Percentiles rank a stretch among this genome's conserved stretches.
These are phyloP conservation scores for Fibroporia radiculosa DNA, from an alignment of 768 basidiomycete species.

Conservation along the genomic window DNA sequence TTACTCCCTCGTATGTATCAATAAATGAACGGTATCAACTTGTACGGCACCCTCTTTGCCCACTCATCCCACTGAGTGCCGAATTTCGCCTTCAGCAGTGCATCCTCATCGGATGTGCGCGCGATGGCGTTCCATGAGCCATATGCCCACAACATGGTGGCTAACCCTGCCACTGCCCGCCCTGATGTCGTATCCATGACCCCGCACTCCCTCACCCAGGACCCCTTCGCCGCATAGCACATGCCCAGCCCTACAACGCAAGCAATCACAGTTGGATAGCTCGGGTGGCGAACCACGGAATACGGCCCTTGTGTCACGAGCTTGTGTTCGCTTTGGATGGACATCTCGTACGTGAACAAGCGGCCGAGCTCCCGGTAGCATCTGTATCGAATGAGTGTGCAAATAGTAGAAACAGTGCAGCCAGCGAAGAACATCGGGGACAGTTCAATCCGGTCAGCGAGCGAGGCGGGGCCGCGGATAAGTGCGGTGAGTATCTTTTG, in stretches of 20 bases:
- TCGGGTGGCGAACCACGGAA: conserved; percentile 22
- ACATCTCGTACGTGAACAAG: conserved; percentile 15
- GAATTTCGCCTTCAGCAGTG: conserved; percentile 9
- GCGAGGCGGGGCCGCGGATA: not conserved
- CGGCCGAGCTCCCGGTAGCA: conserved; percentile 11
- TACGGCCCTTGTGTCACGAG: conserved; percentile 25
- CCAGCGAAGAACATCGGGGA: conserved; percentile 1
- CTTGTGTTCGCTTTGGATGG: conserved; percentile 9
- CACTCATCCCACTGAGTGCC: conserved; percentile 13
- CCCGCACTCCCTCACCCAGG: conserved; percentile 7
- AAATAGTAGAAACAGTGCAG: not conserved
- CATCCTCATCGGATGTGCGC: conserved; percentile 8
- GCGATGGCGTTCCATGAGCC: not conserved
- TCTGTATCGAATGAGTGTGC: not conserved
- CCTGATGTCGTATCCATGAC: conserved; percentile 4
- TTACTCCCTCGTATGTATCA: no score
- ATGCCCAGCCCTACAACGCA: conserved; percentile 1
- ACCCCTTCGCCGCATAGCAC: not conserved
- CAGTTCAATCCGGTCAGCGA: not conserved
- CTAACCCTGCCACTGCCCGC: not conserved
- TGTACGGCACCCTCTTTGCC: conserved; percentile 3
- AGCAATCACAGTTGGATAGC: conserved; percentile 11
- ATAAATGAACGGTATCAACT: not conserved
- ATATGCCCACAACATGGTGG: not conserved
- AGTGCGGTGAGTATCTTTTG: not conserved